Conservation (phyloP, 2,329 filamentous ascomycete species). For the Trichoderma citrinoviride region DNA sequence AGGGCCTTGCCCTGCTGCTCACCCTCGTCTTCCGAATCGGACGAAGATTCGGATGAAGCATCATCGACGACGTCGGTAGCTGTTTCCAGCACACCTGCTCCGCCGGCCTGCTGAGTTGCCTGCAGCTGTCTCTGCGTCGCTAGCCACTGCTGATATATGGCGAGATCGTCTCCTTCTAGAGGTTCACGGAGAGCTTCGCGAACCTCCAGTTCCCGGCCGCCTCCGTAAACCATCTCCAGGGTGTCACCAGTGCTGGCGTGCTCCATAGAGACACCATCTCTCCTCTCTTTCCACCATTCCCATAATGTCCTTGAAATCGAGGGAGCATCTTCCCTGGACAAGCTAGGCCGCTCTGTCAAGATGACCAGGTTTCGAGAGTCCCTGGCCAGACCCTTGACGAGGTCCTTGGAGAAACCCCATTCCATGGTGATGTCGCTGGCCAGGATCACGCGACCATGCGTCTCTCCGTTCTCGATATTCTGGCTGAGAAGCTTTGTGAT, state of each 20-base stretch:
- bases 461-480: slow-evolving; percentile 40
- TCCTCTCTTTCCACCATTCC: slow-evolving; percentile 71
- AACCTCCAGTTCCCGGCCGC: slow-evolving; percentile 60
- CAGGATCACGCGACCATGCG: slow-evolving; percentile 71
- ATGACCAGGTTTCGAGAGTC: slow-evolving; percentile 82
- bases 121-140: slow-evolving; percentile 85
- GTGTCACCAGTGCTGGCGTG: slow-evolving; percentile 53
- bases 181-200: slow-evolving; percentile 60
- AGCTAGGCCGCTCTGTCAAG: slow-evolving; percentile 71
- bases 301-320: slow-evolving; percentile 74
- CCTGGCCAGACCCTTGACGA: slow-evolving; percentile 69
- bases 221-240: slow-evolving; percentile 65
- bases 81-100: slow-evolving; percentile 64
- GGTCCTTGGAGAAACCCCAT: slow-evolving; percentile 89
- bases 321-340: slow-evolving; percentile 40
- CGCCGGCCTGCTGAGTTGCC: slow-evolving; percentile 70
- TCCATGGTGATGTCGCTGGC: slow-evolving; percentile 87
- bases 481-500: slow-evolving; percentile 66
- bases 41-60: slow-evolving; percentile 79
- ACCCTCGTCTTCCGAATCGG: slow-evolving; percentile 80
- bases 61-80: slow-evolving; percentile 76
- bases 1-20: slow-evolving; percentile 90
- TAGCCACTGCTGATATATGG: slow-evolving; percentile 86
- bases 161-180: slow-evolving; percentile 72
- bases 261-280: slow-evolving; percentile 61